Evolutionary conservation across 805 yeast genomes (phyloP).

Genomic region (Sugiyamaella valdiviana): DNA sequence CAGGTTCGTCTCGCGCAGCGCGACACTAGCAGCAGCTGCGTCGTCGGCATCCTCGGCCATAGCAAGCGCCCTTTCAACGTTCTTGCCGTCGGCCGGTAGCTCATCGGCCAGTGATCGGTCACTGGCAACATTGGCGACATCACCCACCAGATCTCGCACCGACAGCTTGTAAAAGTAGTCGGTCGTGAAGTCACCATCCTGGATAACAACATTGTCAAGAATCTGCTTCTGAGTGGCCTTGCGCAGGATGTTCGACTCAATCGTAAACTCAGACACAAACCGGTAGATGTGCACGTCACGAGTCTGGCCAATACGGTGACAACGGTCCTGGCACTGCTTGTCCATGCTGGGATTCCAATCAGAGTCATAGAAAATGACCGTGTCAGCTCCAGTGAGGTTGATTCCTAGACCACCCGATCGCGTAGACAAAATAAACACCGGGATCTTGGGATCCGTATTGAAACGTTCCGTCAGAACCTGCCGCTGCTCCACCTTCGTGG

Average conservation of each 20-base stretch:
- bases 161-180: constrained; percentile 88
- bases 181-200: constrained; percentile 97
- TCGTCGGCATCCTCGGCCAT: constrained; percentile 89
- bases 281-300: constrained; percentile 96
- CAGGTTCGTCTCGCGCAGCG: constrained; percentile 75
- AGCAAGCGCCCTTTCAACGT: constrained; percentile 58
- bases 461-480: constrained; percentile 90
- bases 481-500: constrained; percentile 95
- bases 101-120: constrained; percentile 29
- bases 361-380: constrained; percentile 95
- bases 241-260: constrained; percentile 87
- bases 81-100: constrained; percentile 22
- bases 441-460: constrained; percentile 76
- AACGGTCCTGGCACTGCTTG: constrained; percentile 97
- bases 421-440: constrained; percentile 87
- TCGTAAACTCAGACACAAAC: constrained; percentile 91
- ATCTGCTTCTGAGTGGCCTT: constrained; percentile 94
- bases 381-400: constrained; percentile 96
- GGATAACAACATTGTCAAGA: constrained; percentile 89
- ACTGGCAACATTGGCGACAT: constrained; percentile 35
- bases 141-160: constrained; percentile 77
- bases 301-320: constrained; percentile 98
- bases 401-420: constrained; percentile 99
- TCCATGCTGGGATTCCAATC: constrained; percentile 99
- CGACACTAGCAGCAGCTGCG: constrained; percentile 75